Evolutionary conservation across 2,329 filamentous ascomycete genomes (phyloP).

Genomic region (Sporothrix euskadiensis): DNA sequence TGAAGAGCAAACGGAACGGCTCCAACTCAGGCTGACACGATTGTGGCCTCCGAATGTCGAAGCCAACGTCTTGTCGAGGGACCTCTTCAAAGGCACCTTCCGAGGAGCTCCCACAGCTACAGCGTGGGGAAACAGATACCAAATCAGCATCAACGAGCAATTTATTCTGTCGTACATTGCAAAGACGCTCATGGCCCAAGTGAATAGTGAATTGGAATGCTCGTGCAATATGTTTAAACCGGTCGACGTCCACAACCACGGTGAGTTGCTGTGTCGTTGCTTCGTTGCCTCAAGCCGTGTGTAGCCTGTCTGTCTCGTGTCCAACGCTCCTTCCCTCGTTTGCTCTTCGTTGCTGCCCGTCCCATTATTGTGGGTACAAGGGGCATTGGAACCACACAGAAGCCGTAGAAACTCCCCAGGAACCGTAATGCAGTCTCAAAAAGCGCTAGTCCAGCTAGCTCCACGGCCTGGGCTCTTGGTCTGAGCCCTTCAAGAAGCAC

Average conservation of each 20-base stretch:
- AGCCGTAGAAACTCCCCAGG: constrained; percentile 15
- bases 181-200: neutral
- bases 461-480: constrained; percentile 3
- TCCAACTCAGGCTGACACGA: too few species aligned
- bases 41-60: too few species aligned
- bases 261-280: neutral
- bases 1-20: too few species aligned
- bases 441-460: neutral
- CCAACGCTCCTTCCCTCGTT: neutral
- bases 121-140: neutral
- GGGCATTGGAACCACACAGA: constrained; percentile 12
- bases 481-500: neutral
- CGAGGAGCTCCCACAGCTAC: neutral
- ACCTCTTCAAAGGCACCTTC: too few species aligned
- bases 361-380: constrained; percentile 21
- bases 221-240: neutral
- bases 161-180: neutral
- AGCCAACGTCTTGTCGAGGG: too few species aligned
- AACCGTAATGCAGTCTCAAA: constrained; percentile 17
- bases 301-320: neutral
- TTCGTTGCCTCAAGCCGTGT: neutral
- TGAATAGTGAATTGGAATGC: neutral
- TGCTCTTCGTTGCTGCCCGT: neutral
- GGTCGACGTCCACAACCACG: too few species aligned
- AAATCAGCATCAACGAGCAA: neutral